phyloP scores from a whole-genome alignment of 2,329 filamentous ascomycete genomes.

The Arachnopeziza araneosa region DNA sequence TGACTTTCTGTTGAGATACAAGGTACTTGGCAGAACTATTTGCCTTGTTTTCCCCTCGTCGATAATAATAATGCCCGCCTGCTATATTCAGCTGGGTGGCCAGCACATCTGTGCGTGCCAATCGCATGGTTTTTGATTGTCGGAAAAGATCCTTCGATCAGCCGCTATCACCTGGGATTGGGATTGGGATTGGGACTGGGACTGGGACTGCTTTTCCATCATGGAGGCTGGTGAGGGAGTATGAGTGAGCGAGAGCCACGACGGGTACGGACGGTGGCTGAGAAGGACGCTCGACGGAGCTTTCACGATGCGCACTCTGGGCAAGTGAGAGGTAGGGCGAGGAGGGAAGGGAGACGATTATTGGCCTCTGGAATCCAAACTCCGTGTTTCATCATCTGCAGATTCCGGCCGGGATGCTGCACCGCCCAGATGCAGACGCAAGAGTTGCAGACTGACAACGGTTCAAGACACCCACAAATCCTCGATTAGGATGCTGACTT shows the following conservation, averaged over 20 bases:
- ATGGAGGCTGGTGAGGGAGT: neutral
- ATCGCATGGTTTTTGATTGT: neutral
- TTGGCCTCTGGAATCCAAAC: neutral
- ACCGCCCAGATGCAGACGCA: slow-evolving; percentile 6
- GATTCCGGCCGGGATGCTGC: slow-evolving; percentile 11
- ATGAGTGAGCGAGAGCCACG: neutral
- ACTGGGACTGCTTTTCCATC: too few relatives aligned
- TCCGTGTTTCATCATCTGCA: neutral
- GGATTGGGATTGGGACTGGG: too few relatives aligned
- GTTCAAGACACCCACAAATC: neutral
- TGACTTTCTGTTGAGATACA: slow-evolving; percentile 4
- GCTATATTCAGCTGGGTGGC: slow-evolving; percentile 9
- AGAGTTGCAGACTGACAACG: slow-evolving; percentile 1
- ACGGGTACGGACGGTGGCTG: neutral
- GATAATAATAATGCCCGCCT: neutral
- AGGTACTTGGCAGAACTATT: slow-evolving; percentile 8
- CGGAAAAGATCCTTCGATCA: neutral
- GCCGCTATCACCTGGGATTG: slow-evolving; percentile 6
- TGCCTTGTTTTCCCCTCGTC: neutral
- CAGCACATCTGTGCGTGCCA: slow-evolving; percentile 6
- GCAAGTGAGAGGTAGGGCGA: neutral
- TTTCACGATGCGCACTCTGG: neutral
- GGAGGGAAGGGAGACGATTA: neutral
- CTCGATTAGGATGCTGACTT: neutral
- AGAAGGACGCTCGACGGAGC: neutral